Percentiles rank a stretch among this genome's conserved stretches.
Evolutionary conservation across 257 asterid genomes (phyloP).

Genomic region (Solanum pinnatisectum): DNA sequence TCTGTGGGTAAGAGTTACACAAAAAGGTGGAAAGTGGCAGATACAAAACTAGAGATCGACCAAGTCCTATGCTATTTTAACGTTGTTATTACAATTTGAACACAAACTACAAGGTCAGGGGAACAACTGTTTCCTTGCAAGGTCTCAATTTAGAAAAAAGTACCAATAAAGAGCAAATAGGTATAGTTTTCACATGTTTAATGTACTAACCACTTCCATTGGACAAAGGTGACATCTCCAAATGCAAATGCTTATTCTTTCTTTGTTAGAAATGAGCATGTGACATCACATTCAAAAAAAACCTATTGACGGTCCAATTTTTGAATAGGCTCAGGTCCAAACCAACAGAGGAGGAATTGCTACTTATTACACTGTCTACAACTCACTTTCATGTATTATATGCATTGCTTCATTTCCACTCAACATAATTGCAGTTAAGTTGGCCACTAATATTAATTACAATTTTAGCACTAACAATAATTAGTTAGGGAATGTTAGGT

Average conservation of each 20-base stretch:
- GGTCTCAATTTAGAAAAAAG: neutral
- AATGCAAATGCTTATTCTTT: neutral
- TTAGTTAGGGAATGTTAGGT: neutral
- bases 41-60: neutral
- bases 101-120: neutral
- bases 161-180: neutral
- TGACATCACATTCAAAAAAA: neutral
- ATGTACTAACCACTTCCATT: neutral
- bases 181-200: neutral
- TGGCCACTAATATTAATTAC: neutral
- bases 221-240: neutral
- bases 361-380: neutral
- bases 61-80: neutral
- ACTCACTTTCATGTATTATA: neutral
- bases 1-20: neutral
- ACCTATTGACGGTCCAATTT: neutral
- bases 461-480: neutral
- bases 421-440: neutral
- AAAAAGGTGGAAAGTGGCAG: neutral
- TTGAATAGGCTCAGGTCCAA: neutral
- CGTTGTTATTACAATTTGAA: neutral
- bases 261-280: neutral
- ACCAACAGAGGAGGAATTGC: neutral
- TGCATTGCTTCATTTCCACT: neutral
- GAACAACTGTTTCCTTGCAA: neutral